phyloP scores from a whole-genome alignment of 139 green algal genomes.

The Chlamydomonas sp. region DNA sequence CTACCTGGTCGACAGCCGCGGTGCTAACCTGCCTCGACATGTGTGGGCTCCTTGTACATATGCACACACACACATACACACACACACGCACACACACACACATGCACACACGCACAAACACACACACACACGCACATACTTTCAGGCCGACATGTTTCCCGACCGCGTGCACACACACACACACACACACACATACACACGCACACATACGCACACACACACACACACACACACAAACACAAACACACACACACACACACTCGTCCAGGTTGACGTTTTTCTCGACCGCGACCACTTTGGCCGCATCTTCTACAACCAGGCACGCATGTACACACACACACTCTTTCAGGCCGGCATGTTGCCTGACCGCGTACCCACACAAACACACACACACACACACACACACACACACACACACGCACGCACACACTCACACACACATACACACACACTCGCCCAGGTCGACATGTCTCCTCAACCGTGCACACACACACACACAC shows the following conservation, averaged over 20 bases:
- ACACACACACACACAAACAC: too few species aligned
- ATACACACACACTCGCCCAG: too few species aligned
- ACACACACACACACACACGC: constrained; percentile 49
- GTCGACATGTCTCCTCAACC: too few species aligned
- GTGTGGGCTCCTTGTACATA: constrained; percentile 40
- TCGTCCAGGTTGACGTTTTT: constrained; percentile 85
- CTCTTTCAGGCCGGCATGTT: constrained; percentile 66
- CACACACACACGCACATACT: too few species aligned
- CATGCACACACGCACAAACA: too few species aligned
- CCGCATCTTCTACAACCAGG: constrained; percentile 84
- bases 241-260: too few species aligned
- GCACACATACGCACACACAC: too few species aligned
- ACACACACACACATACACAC: not conserved
- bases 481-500: not conserved
- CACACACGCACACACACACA: not conserved
- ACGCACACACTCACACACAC: too few species aligned
- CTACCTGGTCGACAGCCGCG: constrained; percentile 87
- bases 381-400: not conserved
- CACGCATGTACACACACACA: not conserved
- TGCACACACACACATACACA: not conserved
- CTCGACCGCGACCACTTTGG: constrained; percentile 91
- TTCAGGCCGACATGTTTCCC: too few species aligned
- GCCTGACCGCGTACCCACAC: constrained; percentile 54
- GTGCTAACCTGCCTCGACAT: constrained; percentile 88
- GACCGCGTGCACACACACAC: too few species aligned